Evolutionary conservation across 768 basidiomycete species (phyloP).

Genomic region (Tremella mesenterica): DNA sequence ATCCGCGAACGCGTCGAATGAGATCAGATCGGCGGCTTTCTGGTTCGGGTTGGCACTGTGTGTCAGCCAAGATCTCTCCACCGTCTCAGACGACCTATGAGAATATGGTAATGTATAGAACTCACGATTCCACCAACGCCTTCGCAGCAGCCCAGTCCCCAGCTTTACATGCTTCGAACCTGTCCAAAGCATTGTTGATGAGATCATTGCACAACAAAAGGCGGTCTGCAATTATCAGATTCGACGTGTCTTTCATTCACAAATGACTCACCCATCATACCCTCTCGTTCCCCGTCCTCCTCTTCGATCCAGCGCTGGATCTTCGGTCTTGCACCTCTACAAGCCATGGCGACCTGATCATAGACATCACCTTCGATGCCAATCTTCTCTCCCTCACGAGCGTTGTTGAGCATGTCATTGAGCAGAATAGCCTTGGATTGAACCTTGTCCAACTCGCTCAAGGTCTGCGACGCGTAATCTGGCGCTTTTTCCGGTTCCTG

Average conservation of each 20-base stretch:
- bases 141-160: constrained; percentile 63
- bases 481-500: constrained; percentile 84
- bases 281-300: constrained; percentile 49
- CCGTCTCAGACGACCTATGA: neutral
- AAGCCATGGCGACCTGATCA: constrained; percentile 83
- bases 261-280: constrained; percentile 63
- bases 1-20: constrained; percentile 46
- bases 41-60: constrained; percentile 39
- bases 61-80: neutral
- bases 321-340: constrained; percentile 75
- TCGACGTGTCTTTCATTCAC: neutral
- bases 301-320: constrained; percentile 98
- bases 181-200: constrained; percentile 80
- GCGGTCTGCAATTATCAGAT: constrained; percentile 55
- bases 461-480: constrained; percentile 81
- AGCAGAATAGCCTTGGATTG: constrained; percentile 92
- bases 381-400: constrained; percentile 70
- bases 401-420: constrained; percentile 95
- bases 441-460: constrained; percentile 83
- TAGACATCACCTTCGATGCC: constrained; percentile 78
- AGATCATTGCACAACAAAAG: constrained; percentile 95
- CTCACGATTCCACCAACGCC: constrained; percentile 46
- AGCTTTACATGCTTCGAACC: constrained; percentile 86
- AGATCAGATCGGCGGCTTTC: constrained; percentile 44
- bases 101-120: constrained; percentile 55